A percentile compares a stretch with the other conserved stretches of the same genome.
Evolutionary conservation across 139 green algal species (phyloP).

Genomic region (Chlorella sorokiniana): DNA sequence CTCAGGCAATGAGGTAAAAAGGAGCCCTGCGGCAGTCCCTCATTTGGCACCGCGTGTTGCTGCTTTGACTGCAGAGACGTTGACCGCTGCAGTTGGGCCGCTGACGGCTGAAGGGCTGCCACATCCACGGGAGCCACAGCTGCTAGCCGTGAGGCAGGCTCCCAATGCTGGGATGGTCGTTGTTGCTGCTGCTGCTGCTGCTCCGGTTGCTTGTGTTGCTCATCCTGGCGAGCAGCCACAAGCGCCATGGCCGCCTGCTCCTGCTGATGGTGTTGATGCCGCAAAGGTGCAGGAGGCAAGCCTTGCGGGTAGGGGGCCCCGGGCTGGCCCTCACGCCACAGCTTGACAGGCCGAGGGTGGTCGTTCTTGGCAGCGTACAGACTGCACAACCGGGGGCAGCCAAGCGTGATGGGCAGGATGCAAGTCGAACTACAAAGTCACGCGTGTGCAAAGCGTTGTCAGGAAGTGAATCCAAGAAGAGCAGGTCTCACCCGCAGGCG

Average conservation of each 20-base stretch:
- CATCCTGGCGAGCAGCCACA: background rate
- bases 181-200: conserved; percentile 1
- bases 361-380: conserved; percentile 97
- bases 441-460: background rate
- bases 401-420: background rate
- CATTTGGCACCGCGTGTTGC: too few relatives aligned
- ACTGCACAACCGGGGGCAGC: conserved; percentile 18
- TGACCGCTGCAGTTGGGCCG: background rate
- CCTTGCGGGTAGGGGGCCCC: background rate
- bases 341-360: conserved; percentile 74
- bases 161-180: background rate
- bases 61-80: background rate
- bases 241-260: background rate
- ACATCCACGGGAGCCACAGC: background rate
- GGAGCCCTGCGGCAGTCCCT: too few relatives aligned
- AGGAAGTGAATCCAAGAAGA: too few relatives aligned
- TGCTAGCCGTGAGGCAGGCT: background rate
- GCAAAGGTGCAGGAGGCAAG: background rate
- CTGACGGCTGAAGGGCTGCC: background rate
- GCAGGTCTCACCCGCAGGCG: conserved; percentile 73
- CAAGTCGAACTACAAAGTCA: background rate
- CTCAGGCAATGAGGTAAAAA: too few relatives aligned
- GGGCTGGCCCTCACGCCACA: conserved; percentile 77
- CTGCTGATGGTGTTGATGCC: background rate
- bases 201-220: background rate